Percentiles rank a stretch among this genome's conserved stretches.
phyloP scores from a whole-genome alignment of 345 rosid species.

The Lepidium aucheri region DNA sequence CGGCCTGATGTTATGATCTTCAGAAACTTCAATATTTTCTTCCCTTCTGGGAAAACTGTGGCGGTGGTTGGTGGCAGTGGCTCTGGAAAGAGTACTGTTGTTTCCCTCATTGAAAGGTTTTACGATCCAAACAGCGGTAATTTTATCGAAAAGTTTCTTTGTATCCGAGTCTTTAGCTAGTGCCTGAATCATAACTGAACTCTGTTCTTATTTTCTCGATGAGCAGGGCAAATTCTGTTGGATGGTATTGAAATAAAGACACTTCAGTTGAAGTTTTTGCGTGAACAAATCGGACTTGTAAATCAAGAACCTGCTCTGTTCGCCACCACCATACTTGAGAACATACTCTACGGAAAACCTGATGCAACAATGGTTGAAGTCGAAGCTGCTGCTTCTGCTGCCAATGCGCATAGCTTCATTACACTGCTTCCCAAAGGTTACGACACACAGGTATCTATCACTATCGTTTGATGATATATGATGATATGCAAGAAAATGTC shows the following conservation, averaged over 20 bases:
- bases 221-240: slow-evolving; percentile 80
- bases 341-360: slow-evolving; percentile 85
- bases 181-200: neutral
- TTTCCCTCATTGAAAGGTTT: slow-evolving; percentile 89
- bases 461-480: neutral
- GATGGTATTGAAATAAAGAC: slow-evolving; percentile 87
- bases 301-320: slow-evolving; percentile 99
- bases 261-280: slow-evolving; percentile 75
- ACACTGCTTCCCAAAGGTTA: slow-evolving; percentile 94
- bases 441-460: slow-evolving; percentile 64
- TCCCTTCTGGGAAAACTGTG: slow-evolving; percentile 91
- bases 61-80: slow-evolving; percentile 99
- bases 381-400: slow-evolving; percentile 89
- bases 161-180: neutral
- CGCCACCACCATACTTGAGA: slow-evolving; percentile 90
- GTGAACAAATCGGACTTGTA: slow-evolving; percentile 92
- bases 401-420: slow-evolving; percentile 92
- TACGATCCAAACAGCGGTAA: slow-evolving; percentile 93
- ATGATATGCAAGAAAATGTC: neutral
- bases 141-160: neutral
- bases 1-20: slow-evolving; percentile 92
- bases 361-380: slow-evolving; percentile 88
- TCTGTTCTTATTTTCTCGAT: slow-evolving; percentile 6
- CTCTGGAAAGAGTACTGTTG: slow-evolving; percentile 98
- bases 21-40: slow-evolving; percentile 77